A percentile compares a stretch with the other conserved stretches of the same genome.
These are phyloP conservation scores for Teratosphaeria nubilosa DNA, from an alignment of 2,329 filamentous ascomycete genomes.

Conservation along the genomic window DNA sequence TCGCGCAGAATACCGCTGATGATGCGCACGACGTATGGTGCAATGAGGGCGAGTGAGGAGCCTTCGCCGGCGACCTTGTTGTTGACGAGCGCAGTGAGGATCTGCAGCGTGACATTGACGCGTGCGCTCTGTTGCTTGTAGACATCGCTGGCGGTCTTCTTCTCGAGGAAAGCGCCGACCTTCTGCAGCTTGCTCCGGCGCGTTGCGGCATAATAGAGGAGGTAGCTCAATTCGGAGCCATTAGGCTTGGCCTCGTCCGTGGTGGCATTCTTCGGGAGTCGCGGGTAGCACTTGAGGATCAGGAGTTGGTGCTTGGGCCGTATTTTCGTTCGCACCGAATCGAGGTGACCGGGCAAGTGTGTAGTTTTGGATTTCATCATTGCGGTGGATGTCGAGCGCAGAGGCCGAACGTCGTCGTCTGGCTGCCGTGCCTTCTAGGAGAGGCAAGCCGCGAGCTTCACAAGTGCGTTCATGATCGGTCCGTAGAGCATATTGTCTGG, in stretches of 20 bases:
- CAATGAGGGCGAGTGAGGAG: constrained; percentile 82
- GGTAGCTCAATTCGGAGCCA: constrained; percentile 89
- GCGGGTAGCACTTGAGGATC: constrained; percentile 91
- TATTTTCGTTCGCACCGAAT: constrained; percentile 41
- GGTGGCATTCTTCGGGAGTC: constrained; percentile 71
- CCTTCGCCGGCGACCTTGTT: constrained; percentile 48
- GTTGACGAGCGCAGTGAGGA: constrained; percentile 82
- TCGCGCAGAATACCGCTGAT: constrained; percentile 65
- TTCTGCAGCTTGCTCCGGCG: constrained; percentile 93
- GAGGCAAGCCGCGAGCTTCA: not conserved
- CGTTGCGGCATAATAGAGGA: constrained; percentile 93
- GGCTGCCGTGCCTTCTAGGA: not conserved
- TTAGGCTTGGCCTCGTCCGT: constrained; percentile 84
- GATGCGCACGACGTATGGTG: constrained; percentile 68
- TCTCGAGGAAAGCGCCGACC: constrained; percentile 88
- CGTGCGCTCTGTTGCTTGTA: constrained; percentile 82
- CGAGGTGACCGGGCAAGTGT: constrained; percentile 19
- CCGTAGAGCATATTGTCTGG: too few relatives aligned
- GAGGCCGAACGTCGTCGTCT: not conserved
- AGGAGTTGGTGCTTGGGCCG: constrained; percentile 96
- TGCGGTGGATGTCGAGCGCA: not conserved
- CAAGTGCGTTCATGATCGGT: too few relatives aligned
- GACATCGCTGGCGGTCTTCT: constrained; percentile 84
- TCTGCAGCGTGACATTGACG: constrained; percentile 81
- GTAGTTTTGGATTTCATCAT: not conserved